Evolutionary conservation across 768 basidiomycete genomes (phyloP).

Genomic region (Kwoniella bestiolae): DNA sequence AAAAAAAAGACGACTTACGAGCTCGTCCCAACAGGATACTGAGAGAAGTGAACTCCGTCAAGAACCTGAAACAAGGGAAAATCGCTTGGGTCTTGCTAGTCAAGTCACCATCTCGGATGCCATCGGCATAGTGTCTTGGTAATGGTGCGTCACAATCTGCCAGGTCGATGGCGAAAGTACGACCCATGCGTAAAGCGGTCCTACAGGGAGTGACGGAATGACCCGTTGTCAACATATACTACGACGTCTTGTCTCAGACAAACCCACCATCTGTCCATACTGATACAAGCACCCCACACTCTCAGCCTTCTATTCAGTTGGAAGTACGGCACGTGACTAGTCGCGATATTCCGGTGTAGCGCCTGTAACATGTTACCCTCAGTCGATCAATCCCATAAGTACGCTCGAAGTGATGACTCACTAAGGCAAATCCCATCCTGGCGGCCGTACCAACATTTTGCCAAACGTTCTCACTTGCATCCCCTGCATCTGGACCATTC

Average conservation of each 20-base stretch:
- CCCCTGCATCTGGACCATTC: slow-evolving; percentile 1
- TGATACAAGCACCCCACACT: slow-evolving; percentile 39
- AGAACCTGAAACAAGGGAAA: slow-evolving; percentile 33
- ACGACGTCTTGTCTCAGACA: not conserved
- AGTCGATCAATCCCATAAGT: too few relatives aligned
- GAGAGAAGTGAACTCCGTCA: slow-evolving; percentile 24
- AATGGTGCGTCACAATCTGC: slow-evolving; percentile 30
- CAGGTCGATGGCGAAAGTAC: slow-evolving; percentile 23
- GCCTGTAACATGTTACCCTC: slow-evolving; percentile 11
- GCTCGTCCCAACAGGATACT: slow-evolving; percentile 29
- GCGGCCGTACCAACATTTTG: slow-evolving; percentile 21
- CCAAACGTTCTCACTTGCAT: slow-evolving; percentile 17
- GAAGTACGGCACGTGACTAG: slow-evolving; percentile 19
- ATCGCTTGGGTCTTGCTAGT: slow-evolving; percentile 11
- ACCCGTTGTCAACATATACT: not conserved
- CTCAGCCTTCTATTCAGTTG: slow-evolving; percentile 31
- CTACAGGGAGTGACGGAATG: not conserved
- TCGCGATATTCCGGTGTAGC: slow-evolving; percentile 29
- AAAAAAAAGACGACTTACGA: slow-evolving; percentile 7
- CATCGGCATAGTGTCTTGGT: slow-evolving; percentile 28
- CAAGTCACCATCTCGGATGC: slow-evolving; percentile 22
- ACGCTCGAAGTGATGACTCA: slow-evolving; percentile 10
- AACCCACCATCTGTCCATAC: slow-evolving; percentile 35
- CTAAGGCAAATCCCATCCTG: slow-evolving; percentile 24
- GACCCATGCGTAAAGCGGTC: slow-evolving; percentile 25